Evolutionary conservation across 164 flowering plant genomes (phyloP), one percentile per base, ranked within the genome.

Genomic region (Vitis amurensis): DNA sequence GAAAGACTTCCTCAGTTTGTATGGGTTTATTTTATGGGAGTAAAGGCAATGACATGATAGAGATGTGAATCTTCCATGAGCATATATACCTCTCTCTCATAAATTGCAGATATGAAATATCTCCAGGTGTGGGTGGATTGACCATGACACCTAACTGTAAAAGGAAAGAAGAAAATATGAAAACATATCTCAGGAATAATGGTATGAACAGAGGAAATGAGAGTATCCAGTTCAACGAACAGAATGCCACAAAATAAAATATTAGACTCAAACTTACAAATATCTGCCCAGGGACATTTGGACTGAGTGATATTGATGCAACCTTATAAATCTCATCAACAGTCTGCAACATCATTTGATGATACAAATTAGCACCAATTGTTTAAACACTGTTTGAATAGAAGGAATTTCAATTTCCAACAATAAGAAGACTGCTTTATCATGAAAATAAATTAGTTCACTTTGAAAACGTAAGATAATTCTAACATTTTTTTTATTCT

Each of bases 251-350:
- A 53, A 8, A n/a, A 61, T 11, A 14, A 66, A 47, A n/a, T 13
- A 49, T 55, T 31, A 13, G 50, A n/a, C 19, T 61, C 61, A 49
- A 47, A 74, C 75, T 91, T 84, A 95, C 98, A 80, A 95, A 91
- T 71, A 93, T 95, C 76, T 95, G 99, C 29, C 85, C 98, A 47
- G 99, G 98, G 29, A 95, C 99, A 78, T 93, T 93, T 50, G 99
- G 97, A 76, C 99, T 95, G 70, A 95, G 98, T 71, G 98, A 73
- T 72, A 93, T 77, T 13, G 99, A 95, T 55, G 97, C 92, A 71
- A 95, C 84, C 78, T 95, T 93, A 73, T 93, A 95, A 14, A 95
- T 95, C 73, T 95, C 98, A 68, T 95, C 99, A 74, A 95, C 99
- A 14, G 93, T 79, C 98, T 93, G 95, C 86, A 82, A 66, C 19